phyloP scores from a whole-genome alignment of 306 rosid species.

The Pueraria montana region DNA sequence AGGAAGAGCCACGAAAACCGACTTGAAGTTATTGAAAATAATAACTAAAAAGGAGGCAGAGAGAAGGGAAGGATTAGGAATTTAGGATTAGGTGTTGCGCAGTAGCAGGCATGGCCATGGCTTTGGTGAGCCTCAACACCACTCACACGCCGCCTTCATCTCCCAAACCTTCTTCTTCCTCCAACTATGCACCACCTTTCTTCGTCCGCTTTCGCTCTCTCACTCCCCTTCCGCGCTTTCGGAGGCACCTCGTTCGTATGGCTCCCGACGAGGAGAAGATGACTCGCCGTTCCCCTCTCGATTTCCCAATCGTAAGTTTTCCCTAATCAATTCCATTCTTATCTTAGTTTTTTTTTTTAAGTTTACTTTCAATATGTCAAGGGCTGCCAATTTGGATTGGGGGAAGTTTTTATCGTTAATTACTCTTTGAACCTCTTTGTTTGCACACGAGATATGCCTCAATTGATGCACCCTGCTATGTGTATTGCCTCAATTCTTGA shows the following conservation, averaged over 20 bases:
- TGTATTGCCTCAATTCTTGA: not conserved
- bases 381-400: not conserved
- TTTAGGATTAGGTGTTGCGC: conserved; percentile 52
- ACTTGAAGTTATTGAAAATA: not conserved
- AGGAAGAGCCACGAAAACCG: not conserved
- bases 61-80: conserved; percentile 13
- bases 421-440: not conserved
- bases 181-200: too few species aligned
- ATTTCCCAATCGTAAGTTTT: conserved; percentile 75
- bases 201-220: conserved; percentile 24
- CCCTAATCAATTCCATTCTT: not conserved
- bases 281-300: conserved; percentile 89
- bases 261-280: conserved; percentile 88
- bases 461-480: not conserved
- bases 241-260: conserved; percentile 71
- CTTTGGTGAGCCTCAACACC: conserved; percentile 49
- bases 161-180: conserved; percentile 34
- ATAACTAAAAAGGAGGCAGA: not conserved
- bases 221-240: conserved; percentile 33
- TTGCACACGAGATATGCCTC: too few species aligned
- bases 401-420: not conserved
- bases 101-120: conserved; percentile 62
- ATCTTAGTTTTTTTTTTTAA: not conserved
- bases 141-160: not conserved
- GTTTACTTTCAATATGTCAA: too few species aligned